Percentiles rank a stretch among this genome's conserved stretches.
phyloP scores from a whole-genome alignment of 140 eudicot species.

The Cichorium intybus region DNA sequence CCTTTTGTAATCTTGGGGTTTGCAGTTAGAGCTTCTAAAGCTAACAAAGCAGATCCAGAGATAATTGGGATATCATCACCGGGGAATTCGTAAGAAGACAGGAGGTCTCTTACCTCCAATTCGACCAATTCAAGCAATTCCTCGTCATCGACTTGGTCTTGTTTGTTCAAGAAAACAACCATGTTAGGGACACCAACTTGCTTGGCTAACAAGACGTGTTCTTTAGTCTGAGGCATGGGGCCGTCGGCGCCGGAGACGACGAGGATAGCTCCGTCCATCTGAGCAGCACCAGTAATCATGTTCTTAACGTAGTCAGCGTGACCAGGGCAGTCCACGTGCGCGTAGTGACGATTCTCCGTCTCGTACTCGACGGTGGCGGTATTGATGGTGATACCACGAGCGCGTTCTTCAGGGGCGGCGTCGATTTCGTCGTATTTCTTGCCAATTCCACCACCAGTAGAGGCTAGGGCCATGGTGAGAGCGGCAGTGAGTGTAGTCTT shows the following conservation, averaged over 20 bases:
- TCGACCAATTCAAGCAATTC: slow-evolving; percentile 76
- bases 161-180: slow-evolving; percentile 84
- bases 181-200: slow-evolving; percentile 89
- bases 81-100: slow-evolving; percentile 65
- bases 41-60: slow-evolving; percentile 79
- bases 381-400: slow-evolving; percentile 91
- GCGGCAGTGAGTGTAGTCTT: slow-evolving; percentile 99
- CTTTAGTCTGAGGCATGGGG: slow-evolving; percentile 95
- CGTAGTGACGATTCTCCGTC: slow-evolving; percentile 84
- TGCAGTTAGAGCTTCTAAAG: slow-evolving; percentile 74
- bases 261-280: slow-evolving; percentile 94
- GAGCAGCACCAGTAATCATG: slow-evolving; percentile 91
- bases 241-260: slow-evolving; percentile 94
- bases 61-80: slow-evolving; percentile 85
- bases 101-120: slow-evolving; percentile 71
- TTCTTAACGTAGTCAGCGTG: slow-evolving; percentile 88
- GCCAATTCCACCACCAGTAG: slow-evolving; percentile 59
- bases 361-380: slow-evolving; percentile 97
- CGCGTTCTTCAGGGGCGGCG: slow-evolving; percentile 96
- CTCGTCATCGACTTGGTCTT: slow-evolving; percentile 84
- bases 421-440: slow-evolving; percentile 97
- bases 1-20: slow-evolving; percentile 69
- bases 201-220: slow-evolving; percentile 76
- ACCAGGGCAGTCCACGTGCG: slow-evolving; percentile 91
- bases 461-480: slow-evolving; percentile 89